Evolutionary conservation across 2,329 filamentous ascomycete genomes (phyloP).

Genomic region (Penicillium psychrosexuale): DNA sequence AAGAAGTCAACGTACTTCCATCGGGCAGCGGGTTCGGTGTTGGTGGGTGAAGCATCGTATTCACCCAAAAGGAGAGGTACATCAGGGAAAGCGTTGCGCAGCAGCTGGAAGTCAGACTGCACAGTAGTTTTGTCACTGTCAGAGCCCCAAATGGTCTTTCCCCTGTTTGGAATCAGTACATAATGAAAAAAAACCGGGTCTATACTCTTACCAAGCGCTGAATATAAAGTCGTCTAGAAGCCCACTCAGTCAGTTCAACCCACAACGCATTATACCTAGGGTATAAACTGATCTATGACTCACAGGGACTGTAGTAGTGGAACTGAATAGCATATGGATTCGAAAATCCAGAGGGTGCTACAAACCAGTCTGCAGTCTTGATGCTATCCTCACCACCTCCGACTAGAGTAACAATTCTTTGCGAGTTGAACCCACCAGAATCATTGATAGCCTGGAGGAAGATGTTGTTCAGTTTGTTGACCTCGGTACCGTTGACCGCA

Average conservation of each 20-base stretch:
- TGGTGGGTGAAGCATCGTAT: constrained; percentile 51
- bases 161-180: constrained; percentile 50
- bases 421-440: constrained; percentile 54
- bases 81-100: constrained; percentile 55
- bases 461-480: constrained; percentile 57
- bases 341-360: constrained; percentile 47
- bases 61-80: constrained; percentile 59
- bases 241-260: background rate
- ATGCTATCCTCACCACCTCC: constrained; percentile 51
- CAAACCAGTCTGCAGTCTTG: constrained; percentile 56
- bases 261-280: background rate
- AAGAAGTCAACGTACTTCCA: constrained; percentile 60
- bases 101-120: constrained; percentile 49
- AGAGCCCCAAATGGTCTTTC: constrained; percentile 56
- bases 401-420: constrained; percentile 56
- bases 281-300: background rate
- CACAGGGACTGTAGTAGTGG: constrained; percentile 55
- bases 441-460: constrained; percentile 55
- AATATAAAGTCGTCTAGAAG: constrained; percentile 30
- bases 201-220: constrained; percentile 25
- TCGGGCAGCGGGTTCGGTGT: constrained; percentile 54
- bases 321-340: constrained; percentile 61
- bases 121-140: constrained; percentile 52
- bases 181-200: constrained; percentile 19
- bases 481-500: constrained; percentile 48